Base-by-base conservation (phyloP, 768 basidiomycete genomes). In the Cystofilobasidium bisporidii region DNA sequence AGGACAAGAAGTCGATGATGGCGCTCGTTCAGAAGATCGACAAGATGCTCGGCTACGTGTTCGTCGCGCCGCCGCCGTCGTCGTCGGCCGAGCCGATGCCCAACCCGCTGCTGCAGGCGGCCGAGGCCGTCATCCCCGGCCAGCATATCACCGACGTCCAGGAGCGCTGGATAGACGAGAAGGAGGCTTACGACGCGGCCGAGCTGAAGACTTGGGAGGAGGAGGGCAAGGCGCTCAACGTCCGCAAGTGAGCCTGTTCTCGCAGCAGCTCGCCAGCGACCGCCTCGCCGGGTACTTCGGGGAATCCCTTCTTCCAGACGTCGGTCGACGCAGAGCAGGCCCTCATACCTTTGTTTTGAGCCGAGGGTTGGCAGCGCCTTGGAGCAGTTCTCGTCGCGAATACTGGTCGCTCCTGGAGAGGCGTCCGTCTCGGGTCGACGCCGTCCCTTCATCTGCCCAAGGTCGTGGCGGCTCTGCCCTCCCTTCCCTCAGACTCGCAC, bases 1-100 rank as follows among this genome's bases (percentile, higher is more conserved):
- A 92, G 88, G 94, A 99, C 77, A 97, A 96, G 76, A 79, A 84
- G 62, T 96, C 91, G 6, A 99, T 99, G 94, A 79, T 97, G 4
- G 84, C 91, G 69, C 82, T 99, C 1, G 86, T 87, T 11, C 83
- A 84, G 6, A 82, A 81, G 40, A 86, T 99, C 71, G 96, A 99
- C 77, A 86, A 89, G 67, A 91, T 91, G 1, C 89, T 89, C 0
- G 96, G 96, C 20, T 93, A 90, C 78, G 82, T 96, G 14, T 96
- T 89, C 71, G 81, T 92, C 5, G 73, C 75, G 0, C 38, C 67
- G 33, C 53, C 67, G 20, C 76, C 79, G 17, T 71, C 9, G 53
- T 60, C 61, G 18, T 75, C 79, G 17, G 72, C 28, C 15, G 71
- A 58, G 63, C 28, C 72, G 76, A 5, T 77, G 78, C 8, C 32